A percentile compares a stretch with the other conserved stretches of the same genome.
These are phyloP conservation scores for Alternaria burnsii DNA, from an alignment of 2,329 filamentous ascomycete species.

Conservation along the genomic window DNA sequence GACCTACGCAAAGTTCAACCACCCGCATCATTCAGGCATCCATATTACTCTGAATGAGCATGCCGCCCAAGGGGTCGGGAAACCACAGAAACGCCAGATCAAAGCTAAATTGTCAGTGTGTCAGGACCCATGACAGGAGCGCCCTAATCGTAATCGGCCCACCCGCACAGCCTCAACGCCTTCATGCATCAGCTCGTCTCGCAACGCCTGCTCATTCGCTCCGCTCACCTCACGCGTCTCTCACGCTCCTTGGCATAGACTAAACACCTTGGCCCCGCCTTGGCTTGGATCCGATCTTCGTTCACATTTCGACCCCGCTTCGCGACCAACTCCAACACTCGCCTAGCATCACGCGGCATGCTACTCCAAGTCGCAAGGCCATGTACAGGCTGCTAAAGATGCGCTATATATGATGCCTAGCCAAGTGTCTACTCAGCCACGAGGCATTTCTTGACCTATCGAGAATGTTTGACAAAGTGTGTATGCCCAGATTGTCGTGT, in stretches of 20 bases:
- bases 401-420: conserved; percentile 15
- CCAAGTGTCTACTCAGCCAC: conserved; percentile 14
- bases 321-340: conserved; percentile 9
- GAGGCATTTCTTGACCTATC: conserved; percentile 23
- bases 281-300: conserved; percentile 6
- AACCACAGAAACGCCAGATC: conserved; percentile 7
- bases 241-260: conserved; percentile 15
- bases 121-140: conserved; percentile 17
- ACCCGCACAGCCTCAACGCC: conserved; percentile 46
- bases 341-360: conserved; percentile 8
- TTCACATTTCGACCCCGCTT: conserved; percentile 17
- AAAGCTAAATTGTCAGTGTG: conserved; percentile 22
- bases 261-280: conserved; percentile 26
- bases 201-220: conserved; percentile 25
- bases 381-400: neutral
- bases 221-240: conserved; percentile 24
- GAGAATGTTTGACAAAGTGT: neutral
- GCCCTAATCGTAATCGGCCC: conserved; percentile 18
- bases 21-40: conserved; percentile 17
- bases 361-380: conserved; percentile 1
- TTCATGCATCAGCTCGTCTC: conserved; percentile 34
- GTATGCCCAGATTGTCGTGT: conserved; percentile 24
- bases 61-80: conserved; percentile 1
- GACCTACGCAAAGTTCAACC: conserved; percentile 4
- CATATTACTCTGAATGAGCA: conserved; percentile 5